Conservation (phyloP, 257 asterid species). For the Lycium barbarum region DNA sequence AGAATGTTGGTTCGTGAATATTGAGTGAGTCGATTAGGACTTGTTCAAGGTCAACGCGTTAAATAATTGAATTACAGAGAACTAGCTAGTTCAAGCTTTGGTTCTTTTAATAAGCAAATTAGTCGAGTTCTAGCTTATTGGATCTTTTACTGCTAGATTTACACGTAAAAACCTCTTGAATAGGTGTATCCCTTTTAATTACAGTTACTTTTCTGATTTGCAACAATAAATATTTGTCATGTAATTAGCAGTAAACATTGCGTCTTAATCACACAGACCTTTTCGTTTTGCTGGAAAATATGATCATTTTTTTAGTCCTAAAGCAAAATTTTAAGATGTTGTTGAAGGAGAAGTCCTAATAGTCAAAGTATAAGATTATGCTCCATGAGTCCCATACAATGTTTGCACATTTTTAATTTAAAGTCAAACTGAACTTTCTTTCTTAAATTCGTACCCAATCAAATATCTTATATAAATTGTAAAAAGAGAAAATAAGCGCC, state of each 20-base stretch:
- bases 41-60: not conserved
- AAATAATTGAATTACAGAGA: not conserved
- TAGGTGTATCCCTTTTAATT: not conserved
- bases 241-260: not conserved
- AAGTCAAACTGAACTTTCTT: no score
- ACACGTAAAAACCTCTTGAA: not conserved
- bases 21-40: not conserved
- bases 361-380: not conserved
- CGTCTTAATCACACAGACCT: not conserved
- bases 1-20: no score
- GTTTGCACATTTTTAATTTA: no score
- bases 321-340: not conserved
- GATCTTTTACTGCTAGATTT: not conserved
- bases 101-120: not conserved
- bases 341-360: slow-evolving; percentile 7
- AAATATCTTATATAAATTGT: no score
- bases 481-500: no score
- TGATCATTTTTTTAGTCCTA: not conserved
- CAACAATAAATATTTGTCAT: not conserved
- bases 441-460: no score
- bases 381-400: not conserved
- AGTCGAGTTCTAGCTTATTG: not conserved
- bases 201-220: not conserved
- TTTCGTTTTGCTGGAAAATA: not conserved
- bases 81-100: not conserved